Conservation (phyloP, 495 filamentous ascomycete genomes). For the Aspergillus bertholletiae region DNA sequence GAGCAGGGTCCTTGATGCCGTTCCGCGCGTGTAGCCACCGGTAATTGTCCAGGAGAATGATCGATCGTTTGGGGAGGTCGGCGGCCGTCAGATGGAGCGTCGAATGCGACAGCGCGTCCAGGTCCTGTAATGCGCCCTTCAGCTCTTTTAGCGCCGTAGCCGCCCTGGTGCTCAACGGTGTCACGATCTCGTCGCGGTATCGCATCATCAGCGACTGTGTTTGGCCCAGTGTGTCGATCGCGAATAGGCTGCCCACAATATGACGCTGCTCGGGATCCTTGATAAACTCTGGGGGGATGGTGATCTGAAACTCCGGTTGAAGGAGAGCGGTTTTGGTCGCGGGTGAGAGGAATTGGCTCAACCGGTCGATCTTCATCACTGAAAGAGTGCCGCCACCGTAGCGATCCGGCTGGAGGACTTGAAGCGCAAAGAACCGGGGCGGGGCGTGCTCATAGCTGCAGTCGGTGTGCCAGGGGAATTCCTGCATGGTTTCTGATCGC, state of each 20-base stretch:
- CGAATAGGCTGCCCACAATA: constrained; percentile 21
- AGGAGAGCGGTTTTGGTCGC: constrained; percentile 14
- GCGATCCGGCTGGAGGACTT: constrained; percentile 33
- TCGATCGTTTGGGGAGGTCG: constrained; percentile 20
- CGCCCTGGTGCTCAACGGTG: constrained; percentile 15
- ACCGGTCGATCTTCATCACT: constrained; percentile 21
- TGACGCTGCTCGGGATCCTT: constrained; percentile 12
- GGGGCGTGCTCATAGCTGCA: constrained; percentile 40
- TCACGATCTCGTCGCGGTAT: constrained; percentile 30
- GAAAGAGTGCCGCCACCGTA: constrained; percentile 35
- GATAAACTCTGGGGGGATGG: constrained; percentile 31
- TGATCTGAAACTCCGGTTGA: constrained; percentile 21
- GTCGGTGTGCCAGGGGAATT: constrained; percentile 42
- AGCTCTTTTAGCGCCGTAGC: constrained; percentile 24
- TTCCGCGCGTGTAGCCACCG: constrained; percentile 37
- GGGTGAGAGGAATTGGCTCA: constrained; percentile 19
- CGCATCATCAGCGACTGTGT: constrained; percentile 13
- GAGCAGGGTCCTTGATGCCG: constrained; percentile 29
- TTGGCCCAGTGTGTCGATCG: not conserved
- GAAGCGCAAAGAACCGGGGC: constrained; percentile 36
- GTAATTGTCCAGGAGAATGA: constrained; percentile 34
- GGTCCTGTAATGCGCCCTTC: constrained; percentile 7
- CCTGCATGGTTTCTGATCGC: constrained; percentile 30
- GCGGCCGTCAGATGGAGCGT: constrained; percentile 19
- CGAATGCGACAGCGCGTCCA: not conserved